phyloP scores from a whole-genome alignment of 2,329 filamentous ascomycete genomes.

The Phaeosphaeriaceae sp. region DNA sequence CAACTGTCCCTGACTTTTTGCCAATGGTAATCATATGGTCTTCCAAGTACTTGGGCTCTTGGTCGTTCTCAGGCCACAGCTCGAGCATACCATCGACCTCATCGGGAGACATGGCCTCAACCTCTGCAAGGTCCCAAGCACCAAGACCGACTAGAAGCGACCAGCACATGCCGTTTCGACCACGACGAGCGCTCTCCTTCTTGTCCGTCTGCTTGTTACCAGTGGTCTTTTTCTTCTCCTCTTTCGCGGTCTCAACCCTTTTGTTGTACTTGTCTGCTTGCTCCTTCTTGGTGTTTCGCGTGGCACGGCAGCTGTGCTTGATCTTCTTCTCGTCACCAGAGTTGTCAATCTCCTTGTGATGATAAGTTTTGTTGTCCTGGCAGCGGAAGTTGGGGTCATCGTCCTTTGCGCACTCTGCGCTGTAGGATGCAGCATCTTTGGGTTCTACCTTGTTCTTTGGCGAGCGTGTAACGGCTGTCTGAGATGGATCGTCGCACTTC shows the following conservation, averaged over 20 bases:
- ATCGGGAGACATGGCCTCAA: conserved; percentile 2
- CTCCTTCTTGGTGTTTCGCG: conserved; percentile 3
- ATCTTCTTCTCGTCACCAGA: neutral
- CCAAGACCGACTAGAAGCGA: neutral
- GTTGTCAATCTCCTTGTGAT: neutral
- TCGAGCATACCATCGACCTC: conserved; percentile 7
- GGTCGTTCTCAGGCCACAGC: conserved; percentile 5
- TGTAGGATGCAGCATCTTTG: neutral
- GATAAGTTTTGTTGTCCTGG: neutral
- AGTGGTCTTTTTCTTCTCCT: neutral
- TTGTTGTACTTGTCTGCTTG: conserved; percentile 1
- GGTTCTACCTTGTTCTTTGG: neutral
- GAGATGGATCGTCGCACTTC: conserved; percentile 1
- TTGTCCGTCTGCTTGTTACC: neutral
- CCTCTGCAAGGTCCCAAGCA: neutral
- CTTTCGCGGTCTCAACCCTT: neutral
- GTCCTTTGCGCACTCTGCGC: neutral
- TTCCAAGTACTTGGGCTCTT: neutral
- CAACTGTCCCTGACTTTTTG: neutral
- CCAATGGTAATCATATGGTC: neutral
- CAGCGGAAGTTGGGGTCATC: neutral
- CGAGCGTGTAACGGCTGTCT: neutral
- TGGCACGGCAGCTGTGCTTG: conserved; percentile 6
- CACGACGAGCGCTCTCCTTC: conserved; percentile 1
- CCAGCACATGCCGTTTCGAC: conserved; percentile 2